Base-by-base conservation (phyloP, 1,139 yeast genomes). In the Hyphopichia buzzinii region DNA sequence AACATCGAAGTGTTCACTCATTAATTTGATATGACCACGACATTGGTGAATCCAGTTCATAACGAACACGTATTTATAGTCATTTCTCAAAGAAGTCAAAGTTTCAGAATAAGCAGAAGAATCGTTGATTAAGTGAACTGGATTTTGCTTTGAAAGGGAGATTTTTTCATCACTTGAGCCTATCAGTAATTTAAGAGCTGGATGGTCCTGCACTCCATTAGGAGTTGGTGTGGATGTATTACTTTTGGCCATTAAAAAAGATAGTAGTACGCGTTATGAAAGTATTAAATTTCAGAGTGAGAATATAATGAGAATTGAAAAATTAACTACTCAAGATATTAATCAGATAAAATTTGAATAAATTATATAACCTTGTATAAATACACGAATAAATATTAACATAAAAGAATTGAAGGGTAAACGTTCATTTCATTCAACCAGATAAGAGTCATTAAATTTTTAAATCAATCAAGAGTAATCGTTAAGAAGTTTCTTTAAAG, bases 11-110 rank as follows among this genome's bases (percentile, higher is more conserved):
- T 62, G 57, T 39, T 76, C 82, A 11, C 62, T 57, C 8, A 64
- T 62, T 31, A 77, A 50, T 43, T 62, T 68, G 26, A 77, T 48
- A 39, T 59, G 62, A 3, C 74, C 74, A 35, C 77, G 64, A 46
- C 64, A 67, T 31, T 67, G 55, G 43, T 70, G 69, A 27, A 77
- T 47, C 82, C 82, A 77, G 53, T 74, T 72, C 8, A 74, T 57
- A 4, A 75, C 72, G 40, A 64, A 76, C 11, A 73, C 52, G 50
- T 74, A 77, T 31, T 54, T 52, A 41, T 54, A 57, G 24, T 60
- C 50, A 11, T 48, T 45, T 38, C 76, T 49, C 16, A 64, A 50
- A 11, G 36, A 35, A 24, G 40, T 34, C 22, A 55, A 46, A 13
- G 42, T 37, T 24, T 40, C 38, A 17, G 24, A n/a, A 5, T 30